These are phyloP conservation scores for Xylaria sp. DNA, from an alignment of 2,329 filamentous ascomycete genomes.

Conservation along the genomic window DNA sequence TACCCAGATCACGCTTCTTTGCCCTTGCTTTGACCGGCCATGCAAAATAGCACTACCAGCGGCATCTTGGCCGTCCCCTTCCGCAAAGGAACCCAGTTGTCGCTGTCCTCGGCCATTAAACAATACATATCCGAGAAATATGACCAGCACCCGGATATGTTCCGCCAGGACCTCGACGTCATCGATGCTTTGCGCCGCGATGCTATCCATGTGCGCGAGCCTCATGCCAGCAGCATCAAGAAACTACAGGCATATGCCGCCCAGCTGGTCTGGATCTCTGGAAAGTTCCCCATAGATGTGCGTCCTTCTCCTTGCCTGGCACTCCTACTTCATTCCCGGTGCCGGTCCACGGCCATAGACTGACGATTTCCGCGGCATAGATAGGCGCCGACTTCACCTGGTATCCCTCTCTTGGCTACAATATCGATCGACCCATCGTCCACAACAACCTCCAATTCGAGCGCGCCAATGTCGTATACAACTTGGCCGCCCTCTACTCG, in stretches of 20 bases:
- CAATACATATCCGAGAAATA: conserved; percentile 98
- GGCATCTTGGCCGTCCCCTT: conserved; percentile 84
- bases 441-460: conserved; percentile 78
- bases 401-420: conserved; percentile 93
- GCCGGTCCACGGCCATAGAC: neutral
- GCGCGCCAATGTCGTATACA: conserved; percentile 90
- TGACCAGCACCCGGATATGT: conserved; percentile 98
- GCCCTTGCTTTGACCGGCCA: conserved; percentile 14
- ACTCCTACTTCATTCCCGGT: neutral
- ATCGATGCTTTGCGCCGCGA: conserved; percentile 84
- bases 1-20: neutral
- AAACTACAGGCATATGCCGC: conserved; percentile 92
- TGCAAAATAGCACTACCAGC: conserved; percentile 57
- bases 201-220: conserved; percentile 87
- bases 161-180: conserved; percentile 80
- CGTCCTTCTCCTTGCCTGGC: conserved; percentile 33
- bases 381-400: conserved; percentile 95
- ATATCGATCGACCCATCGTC: conserved; percentile 73
- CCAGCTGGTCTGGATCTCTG: conserved; percentile 89
- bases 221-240: conserved; percentile 83
- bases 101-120: conserved; percentile 81
- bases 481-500: conserved; percentile 90
- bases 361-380: conserved; percentile 48
- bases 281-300: conserved; percentile 96
- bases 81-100: conserved; percentile 79